Conservation (phyloP, 805 yeast species). For the Cyberlindnera maritima region DNA sequence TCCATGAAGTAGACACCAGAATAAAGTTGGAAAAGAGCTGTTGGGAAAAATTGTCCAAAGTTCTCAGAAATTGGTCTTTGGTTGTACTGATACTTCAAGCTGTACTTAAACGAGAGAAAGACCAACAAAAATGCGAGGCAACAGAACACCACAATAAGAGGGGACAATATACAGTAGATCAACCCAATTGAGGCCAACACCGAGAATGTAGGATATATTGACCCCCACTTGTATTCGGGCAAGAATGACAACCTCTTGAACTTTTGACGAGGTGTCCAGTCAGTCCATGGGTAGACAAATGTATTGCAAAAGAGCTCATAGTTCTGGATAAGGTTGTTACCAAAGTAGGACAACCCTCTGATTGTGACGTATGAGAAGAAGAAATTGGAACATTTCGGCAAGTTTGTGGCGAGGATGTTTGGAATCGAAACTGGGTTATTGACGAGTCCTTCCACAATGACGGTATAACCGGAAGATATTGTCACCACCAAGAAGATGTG, state of each 20-base stretch:
- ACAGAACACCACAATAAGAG: conserved; percentile 64
- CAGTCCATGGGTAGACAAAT: conserved; percentile 36
- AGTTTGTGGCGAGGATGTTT: conserved; percentile 64
- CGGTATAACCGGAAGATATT: conserved; percentile 73
- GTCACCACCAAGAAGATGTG: conserved; percentile 86
- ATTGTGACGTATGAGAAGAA: conserved; percentile 75
- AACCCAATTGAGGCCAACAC: conserved; percentile 76
- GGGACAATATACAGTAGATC: conserved; percentile 77
- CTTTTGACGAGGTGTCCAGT: conserved; percentile 60
- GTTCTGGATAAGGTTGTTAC: conserved; percentile 63
- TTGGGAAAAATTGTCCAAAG: conserved; percentile 67
- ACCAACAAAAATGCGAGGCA: conserved; percentile 54
- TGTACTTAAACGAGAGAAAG: conserved; percentile 67
- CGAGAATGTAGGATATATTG: conserved; percentile 72
- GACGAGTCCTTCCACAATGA: conserved; percentile 56
- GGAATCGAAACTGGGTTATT: conserved; percentile 75
- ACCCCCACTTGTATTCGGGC: conserved; percentile 68
- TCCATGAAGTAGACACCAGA: conserved; percentile 83
- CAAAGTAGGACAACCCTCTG: conserved; percentile 74
- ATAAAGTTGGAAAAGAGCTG: conserved; percentile 72
- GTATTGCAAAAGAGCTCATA: conserved; percentile 44
- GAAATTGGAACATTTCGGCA: conserved; percentile 85
- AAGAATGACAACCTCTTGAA: conserved; percentile 43
- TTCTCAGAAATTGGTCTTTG: conserved; percentile 56
- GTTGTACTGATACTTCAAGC: conserved; percentile 55